These are phyloP conservation scores for Helianthus tuberosus DNA, from an alignment of 129 eudicot genomes.

Conservation along the genomic window DNA sequence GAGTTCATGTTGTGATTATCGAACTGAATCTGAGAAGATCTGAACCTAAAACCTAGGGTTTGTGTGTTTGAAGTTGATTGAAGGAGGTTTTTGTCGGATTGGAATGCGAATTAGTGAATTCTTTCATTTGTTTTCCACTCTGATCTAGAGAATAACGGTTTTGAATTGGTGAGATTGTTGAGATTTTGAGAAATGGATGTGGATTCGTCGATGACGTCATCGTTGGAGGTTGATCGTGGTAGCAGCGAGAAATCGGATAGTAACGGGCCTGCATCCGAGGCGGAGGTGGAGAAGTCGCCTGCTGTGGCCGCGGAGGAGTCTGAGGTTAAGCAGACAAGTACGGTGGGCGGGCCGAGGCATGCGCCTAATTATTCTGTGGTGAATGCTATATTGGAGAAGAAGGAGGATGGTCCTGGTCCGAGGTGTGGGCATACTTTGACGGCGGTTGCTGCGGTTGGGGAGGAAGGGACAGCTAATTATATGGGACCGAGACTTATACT, in stretches of 20 bases:
- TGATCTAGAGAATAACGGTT: slow-evolving; percentile 39
- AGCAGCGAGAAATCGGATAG: slow-evolving; percentile 26
- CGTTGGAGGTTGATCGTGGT: slow-evolving; percentile 53
- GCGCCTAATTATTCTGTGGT: slow-evolving; percentile 90
- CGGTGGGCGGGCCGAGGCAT: slow-evolving; percentile 79
- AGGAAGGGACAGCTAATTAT: slow-evolving; percentile 83
- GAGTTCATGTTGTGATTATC: background rate
- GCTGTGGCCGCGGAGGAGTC: slow-evolving; percentile 23
- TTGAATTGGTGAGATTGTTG: background rate
- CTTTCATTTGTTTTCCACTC: slow-evolving; percentile 17
- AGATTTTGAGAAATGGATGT: slow-evolving; percentile 54
- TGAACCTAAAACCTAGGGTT: slow-evolving; percentile 25
- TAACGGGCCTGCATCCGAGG: slow-evolving; percentile 37
- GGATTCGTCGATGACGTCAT: slow-evolving; percentile 72
- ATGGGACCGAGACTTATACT: slow-evolving; percentile 93
- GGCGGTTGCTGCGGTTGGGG: slow-evolving; percentile 95
- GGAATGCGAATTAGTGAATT: slow-evolving; percentile 54
- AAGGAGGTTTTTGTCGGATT: background rate
- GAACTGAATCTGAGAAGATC: slow-evolving; percentile 31
- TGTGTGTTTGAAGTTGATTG: slow-evolving; percentile 30
- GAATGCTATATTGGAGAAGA: slow-evolving; percentile 85
- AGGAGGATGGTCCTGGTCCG: slow-evolving; percentile 97
- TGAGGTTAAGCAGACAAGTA: slow-evolving; percentile 42
- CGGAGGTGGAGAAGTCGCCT: slow-evolving; percentile 35
- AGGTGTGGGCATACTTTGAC: slow-evolving; percentile 96